Conservation (phyloP, 805 yeast species). For the Tetrapisispora phaffii region DNA sequence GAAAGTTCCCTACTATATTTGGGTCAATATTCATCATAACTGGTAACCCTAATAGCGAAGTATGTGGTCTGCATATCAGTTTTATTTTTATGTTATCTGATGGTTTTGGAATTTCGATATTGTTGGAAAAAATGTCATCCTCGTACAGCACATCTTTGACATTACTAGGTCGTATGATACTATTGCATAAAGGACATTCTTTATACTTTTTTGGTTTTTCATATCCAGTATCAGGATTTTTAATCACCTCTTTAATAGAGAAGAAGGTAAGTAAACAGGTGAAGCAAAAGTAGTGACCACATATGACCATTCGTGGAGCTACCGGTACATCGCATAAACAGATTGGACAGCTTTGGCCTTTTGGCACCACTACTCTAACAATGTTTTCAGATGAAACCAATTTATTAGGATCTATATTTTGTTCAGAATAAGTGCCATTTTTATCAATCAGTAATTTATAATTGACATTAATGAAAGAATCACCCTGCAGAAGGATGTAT, state of each 20-base stretch:
- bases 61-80: slow-evolving; percentile 50
- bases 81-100: slow-evolving; percentile 48
- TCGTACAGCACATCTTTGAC: slow-evolving; percentile 54
- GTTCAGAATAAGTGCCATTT: slow-evolving; percentile 44
- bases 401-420: slow-evolving; percentile 64
- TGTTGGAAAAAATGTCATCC: slow-evolving; percentile 22
- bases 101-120: slow-evolving; percentile 34
- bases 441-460: slow-evolving; percentile 75
- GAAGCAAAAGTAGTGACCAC: slow-evolving; percentile 88
- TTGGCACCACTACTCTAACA: slow-evolving; percentile 63
- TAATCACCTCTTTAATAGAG: slow-evolving; percentile 36
- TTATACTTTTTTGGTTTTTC: slow-evolving; percentile 39
- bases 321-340: slow-evolving; percentile 75
- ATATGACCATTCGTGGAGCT: slow-evolving; percentile 89
- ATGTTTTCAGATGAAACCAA: slow-evolving; percentile 54
- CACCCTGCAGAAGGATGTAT: slow-evolving; percentile 46
- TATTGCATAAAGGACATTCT: slow-evolving; percentile 76
- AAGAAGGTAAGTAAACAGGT: slow-evolving; percentile 70
- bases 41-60: slow-evolving; percentile 40
- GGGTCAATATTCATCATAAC: slow-evolving; percentile 36
- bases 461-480: slow-evolving; percentile 69
- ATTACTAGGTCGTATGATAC: slow-evolving; percentile 42
- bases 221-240: slow-evolving; percentile 24
- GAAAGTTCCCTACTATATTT: slow-evolving; percentile 38
- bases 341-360: slow-evolving; percentile 79